phyloP scores from a whole-genome alignment of 176 grass and related monocot genomes.

The Avena sativa region DNA sequence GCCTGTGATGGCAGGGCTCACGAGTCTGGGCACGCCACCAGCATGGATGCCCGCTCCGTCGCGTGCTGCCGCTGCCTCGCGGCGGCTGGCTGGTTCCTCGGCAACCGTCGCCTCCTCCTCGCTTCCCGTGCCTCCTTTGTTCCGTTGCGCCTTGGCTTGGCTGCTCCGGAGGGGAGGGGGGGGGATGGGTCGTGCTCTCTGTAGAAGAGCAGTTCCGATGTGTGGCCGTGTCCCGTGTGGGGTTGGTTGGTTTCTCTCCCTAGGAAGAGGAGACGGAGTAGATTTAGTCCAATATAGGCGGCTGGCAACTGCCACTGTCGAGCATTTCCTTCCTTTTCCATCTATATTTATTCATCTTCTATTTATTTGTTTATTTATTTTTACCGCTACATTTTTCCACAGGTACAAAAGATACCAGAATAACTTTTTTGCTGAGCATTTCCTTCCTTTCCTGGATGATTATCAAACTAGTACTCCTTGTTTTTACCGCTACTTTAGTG shows the following conservation, averaged over 20 bases:
- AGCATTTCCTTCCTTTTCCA: neutral
- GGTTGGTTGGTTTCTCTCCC: neutral
- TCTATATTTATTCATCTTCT: neutral
- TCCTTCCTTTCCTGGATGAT: neutral
- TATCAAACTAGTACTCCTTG: no score
- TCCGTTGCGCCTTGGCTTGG: slow-evolving; percentile 23
- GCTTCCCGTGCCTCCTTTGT: slow-evolving; percentile 26
- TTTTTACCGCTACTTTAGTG: no score
- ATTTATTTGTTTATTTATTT: no score
- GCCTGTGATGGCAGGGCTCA: neutral
- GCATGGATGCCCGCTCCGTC: neutral
- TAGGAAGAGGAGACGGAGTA: neutral
- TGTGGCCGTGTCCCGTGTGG: neutral
- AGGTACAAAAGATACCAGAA: no score
- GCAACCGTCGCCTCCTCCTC: slow-evolving; percentile 39
- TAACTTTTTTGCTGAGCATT: neutral
- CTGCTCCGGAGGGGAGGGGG: neutral
- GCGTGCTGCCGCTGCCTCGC: neutral
- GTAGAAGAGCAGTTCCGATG: neutral
- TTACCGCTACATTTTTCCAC: no score
- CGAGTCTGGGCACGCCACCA: slow-evolving; percentile 1
- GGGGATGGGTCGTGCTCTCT: neutral
- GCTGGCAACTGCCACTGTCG: slow-evolving; percentile 4
- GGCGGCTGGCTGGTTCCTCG: slow-evolving; percentile 24
- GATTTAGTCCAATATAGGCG: slow-evolving; percentile 7